Percentiles rank a stretch among this genome's conserved stretches.
Conservation (phyloP, 2,329 filamentous ascomycete species). For the Colletotrichum gloeosporioides region DNA sequence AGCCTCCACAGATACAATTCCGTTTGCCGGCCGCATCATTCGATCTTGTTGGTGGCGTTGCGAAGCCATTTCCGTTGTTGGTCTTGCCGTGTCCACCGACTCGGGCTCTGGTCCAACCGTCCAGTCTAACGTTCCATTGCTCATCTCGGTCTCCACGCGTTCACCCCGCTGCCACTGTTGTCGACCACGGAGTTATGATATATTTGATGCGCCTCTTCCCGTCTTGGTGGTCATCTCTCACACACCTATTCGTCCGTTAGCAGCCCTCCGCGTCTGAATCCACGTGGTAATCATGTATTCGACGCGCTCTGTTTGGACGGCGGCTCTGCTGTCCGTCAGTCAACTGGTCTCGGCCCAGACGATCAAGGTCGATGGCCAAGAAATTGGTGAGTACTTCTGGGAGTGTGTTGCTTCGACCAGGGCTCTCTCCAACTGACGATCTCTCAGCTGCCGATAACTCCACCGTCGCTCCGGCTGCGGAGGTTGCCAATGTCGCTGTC, state of each 20-base stretch:
- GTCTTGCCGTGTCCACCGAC: neutral
- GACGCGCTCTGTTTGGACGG: constrained; percentile 10
- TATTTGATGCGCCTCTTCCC: constrained; percentile 9
- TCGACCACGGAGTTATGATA: neutral
- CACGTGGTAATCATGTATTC: constrained; percentile 17
- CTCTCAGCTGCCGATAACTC: constrained; percentile 24
- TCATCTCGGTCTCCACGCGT: constrained; percentile 8
- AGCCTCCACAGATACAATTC: neutral
- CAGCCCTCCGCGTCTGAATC: neutral
- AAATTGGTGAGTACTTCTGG: constrained; percentile 23
- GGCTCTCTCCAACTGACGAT: neutral
- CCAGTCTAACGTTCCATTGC: constrained; percentile 1
- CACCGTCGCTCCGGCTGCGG: constrained; percentile 27
- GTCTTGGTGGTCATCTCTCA: neutral
- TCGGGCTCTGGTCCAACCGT: neutral
- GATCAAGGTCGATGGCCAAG: constrained; percentile 27
- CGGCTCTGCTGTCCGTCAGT: constrained; percentile 14
- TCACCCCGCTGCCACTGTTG: neutral
- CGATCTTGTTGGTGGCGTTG: constrained; percentile 1
- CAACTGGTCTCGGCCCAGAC: constrained; percentile 26
- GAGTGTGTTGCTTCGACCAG: neutral
- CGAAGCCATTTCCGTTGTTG: neutral
- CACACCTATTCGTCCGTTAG: neutral
- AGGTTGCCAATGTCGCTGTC: neutral
- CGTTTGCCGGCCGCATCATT: neutral